phyloP scores from a whole-genome alignment of 2,329 filamentous ascomycete genomes.

The Talaromyces sp. region DNA sequence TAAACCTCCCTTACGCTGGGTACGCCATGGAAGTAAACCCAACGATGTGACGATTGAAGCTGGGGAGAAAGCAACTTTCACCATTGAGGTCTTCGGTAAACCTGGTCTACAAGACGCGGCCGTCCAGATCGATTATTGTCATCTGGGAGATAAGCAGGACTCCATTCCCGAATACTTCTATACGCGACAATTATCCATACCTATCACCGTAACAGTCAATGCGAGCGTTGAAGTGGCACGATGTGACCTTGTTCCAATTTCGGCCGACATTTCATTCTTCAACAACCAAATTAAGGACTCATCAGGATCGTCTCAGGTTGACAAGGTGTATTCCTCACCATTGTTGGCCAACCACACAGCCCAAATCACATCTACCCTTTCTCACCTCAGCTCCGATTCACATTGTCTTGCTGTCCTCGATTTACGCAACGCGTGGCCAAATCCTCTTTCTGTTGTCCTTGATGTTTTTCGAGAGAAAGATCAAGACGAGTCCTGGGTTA shows the following conservation, averaged over 20 bases:
- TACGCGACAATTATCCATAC: conserved; percentile 76
- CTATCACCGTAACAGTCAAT: conserved; percentile 85
- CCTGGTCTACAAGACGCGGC: conserved; percentile 75
- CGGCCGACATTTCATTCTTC: conserved; percentile 65
- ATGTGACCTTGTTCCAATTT: conserved; percentile 74
- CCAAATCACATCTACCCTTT: conserved; percentile 47
- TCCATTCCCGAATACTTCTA: conserved; percentile 72
- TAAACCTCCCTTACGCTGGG: conserved; percentile 61
- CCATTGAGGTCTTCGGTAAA: conserved; percentile 81
- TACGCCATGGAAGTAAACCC: conserved; percentile 49
- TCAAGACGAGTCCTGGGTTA: conserved; percentile 26
- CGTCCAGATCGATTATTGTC: conserved; percentile 82
- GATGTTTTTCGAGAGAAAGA: conserved; percentile 37
- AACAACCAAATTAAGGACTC: conserved; percentile 26
- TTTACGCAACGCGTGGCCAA: conserved; percentile 86
- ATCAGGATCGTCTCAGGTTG: conserved; percentile 10
- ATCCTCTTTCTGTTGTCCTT: conserved; percentile 66
- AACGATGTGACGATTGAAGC: conserved; percentile 62
- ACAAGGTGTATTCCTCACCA: conserved; percentile 10
- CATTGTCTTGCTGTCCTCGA: conserved; percentile 77
- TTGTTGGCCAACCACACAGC: conserved; percentile 26
- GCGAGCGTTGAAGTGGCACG: conserved; percentile 79
- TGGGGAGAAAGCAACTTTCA: conserved; percentile 66
- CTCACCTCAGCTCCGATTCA: conserved; percentile 38
- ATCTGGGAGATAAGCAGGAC: conserved; percentile 66